Conservation (phyloP, 2,329 filamentous ascomycete species). For the Cytospora paraplurivora region DNA sequence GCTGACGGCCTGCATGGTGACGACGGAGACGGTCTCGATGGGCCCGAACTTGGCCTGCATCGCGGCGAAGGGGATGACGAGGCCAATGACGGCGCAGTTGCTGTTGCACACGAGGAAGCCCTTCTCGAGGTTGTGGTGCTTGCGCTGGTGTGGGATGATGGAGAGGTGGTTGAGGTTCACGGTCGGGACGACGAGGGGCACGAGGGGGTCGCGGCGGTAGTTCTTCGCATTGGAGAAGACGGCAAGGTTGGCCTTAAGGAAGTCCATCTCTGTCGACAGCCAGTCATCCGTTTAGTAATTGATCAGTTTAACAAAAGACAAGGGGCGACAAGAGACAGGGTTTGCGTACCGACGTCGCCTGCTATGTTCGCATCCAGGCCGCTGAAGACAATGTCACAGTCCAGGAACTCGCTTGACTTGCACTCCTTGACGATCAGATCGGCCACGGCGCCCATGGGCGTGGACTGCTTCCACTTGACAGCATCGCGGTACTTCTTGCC, state of each 20-base stretch:
- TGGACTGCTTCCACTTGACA: constrained; percentile 90
- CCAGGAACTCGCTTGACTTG: constrained; percentile 76
- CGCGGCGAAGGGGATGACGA: constrained; percentile 92
- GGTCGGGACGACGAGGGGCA: constrained; percentile 91
- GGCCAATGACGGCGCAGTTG: constrained; percentile 95
- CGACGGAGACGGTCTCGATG: constrained; percentile 74
- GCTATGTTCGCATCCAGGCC: constrained; percentile 92
- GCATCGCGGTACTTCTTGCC: constrained; percentile 96
- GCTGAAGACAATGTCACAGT: constrained; percentile 92
- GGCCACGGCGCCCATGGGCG: constrained; percentile 77
- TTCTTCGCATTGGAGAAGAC: constrained; percentile 99
- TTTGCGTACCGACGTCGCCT: constrained; percentile 75
- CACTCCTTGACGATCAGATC: constrained; percentile 86
- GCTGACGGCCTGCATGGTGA: constrained; percentile 93
- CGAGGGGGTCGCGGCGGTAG: constrained; percentile 85
- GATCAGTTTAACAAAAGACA: not conserved
- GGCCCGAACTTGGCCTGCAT: constrained; percentile 84
- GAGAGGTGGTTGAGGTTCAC: constrained; percentile 88
- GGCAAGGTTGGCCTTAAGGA: constrained; percentile 82
- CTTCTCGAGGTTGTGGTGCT: constrained; percentile 70
- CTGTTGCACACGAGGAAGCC: constrained; percentile 97
- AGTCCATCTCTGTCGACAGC: constrained; percentile 72
- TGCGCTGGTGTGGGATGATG: constrained; percentile 85
- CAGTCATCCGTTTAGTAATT: constrained; percentile 27
- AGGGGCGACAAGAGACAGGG: not conserved